Conservation (phyloP, 2,329 filamentous ascomycete species). For the Aureobasidium sp. region DNA sequence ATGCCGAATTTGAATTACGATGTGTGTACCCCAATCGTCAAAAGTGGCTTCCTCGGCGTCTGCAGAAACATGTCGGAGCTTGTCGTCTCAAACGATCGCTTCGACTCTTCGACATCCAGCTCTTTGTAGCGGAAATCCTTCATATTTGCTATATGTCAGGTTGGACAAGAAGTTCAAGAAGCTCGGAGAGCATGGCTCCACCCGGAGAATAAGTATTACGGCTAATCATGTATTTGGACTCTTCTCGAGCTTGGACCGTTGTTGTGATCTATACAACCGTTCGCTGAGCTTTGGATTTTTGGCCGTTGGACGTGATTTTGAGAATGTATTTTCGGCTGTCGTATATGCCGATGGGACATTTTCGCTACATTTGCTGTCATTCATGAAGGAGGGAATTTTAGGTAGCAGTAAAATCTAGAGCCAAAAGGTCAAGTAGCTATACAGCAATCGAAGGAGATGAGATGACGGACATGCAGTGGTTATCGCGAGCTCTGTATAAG, state of each 20-base stretch:
- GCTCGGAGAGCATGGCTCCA: background rate
- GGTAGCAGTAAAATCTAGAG: too few relatives aligned
- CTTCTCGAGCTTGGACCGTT: background rate
- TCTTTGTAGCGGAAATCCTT: background rate
- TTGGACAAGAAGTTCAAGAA: background rate
- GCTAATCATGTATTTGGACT: background rate
- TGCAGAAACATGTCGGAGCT: background rate
- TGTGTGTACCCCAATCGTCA: background rate
- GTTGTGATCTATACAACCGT: constrained; percentile 2
- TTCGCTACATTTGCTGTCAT: too few relatives aligned
- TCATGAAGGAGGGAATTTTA: too few relatives aligned
- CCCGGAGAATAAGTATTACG: background rate
- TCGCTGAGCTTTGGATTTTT: background rate
- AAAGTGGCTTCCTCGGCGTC: background rate
- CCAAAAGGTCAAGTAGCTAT: too few relatives aligned
- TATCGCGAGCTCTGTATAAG: background rate
- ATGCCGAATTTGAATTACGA: too few relatives aligned
- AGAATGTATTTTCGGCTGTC: background rate
- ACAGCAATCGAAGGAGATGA: too few relatives aligned
- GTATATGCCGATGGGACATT: background rate
- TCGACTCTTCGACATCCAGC: background rate
- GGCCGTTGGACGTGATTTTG: background rate
- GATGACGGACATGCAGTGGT: too few relatives aligned
- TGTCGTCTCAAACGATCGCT: constrained; percentile 2
- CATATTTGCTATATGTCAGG: background rate